Evolutionary conservation across 768 basidiomycete genomes (phyloP), one percentile per base, ranked within the genome.

Genomic region (Mycena belliarum): DNA sequence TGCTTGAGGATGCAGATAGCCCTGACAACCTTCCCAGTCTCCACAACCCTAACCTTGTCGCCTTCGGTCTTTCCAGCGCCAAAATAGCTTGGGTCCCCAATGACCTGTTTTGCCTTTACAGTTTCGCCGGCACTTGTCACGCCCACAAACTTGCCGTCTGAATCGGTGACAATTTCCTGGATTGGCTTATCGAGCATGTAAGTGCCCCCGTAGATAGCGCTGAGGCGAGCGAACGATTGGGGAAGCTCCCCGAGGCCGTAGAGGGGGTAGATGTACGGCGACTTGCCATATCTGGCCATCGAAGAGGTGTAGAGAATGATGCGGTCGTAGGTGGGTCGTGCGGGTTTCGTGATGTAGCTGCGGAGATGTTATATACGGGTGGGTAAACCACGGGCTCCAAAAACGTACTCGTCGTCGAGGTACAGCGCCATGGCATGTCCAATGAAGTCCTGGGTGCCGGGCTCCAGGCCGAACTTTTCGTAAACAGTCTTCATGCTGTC

Each of bases 371-470:
- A 63, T n/a, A 21, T 20, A 28, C n/a, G 7, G n/a, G 12, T 24
- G 15, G 23, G 12, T 6, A 32, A 26, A 21, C 20, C 26, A 41
- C 26, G 14, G 25, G 29, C 20, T 11, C 8, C 18, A 20, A 77
- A 92, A 5, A 77, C 93, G 76, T 72, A 98, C 94, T 95, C 92
- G 69, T 99, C 97, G 67, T 98, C 95, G 37, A 98, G 82, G 77
- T 98, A 95, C 45, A 99, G 84, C 3, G 96, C 97, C 97, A 99
- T 98, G 53, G 97, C 94, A 69, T 99, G 97, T 26, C 97, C 97
- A 70, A 99, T 88, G 74, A 99, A 99, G 75, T 99, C 97, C 73
- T 98, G 95, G 45, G 97, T 98, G 37, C 96, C 97, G 58, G 93
- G 82, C 74, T 98, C 97, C 41, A 99, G 80, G 21, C 96, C 95